Conservation (phyloP, 1,284 basidiomycete genomes). For the Heterobasidion parviporum region DNA sequence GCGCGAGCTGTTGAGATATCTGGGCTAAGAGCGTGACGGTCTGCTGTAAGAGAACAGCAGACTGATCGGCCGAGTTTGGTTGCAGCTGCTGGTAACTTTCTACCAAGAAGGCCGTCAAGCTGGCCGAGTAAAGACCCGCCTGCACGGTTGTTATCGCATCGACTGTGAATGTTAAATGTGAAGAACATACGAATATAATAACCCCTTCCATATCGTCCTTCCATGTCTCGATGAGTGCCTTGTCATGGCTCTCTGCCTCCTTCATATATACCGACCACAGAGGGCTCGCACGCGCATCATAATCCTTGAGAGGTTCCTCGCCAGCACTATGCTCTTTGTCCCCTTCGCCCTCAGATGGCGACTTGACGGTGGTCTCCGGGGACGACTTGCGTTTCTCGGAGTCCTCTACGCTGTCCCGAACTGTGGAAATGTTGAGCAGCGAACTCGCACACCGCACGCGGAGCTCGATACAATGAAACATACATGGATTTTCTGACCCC, state of each 20-base stretch:
- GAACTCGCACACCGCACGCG: background rate
- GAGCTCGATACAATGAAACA: background rate
- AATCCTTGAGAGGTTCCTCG: constrained; percentile 10
- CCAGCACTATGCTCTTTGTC: background rate
- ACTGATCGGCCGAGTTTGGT: background rate
- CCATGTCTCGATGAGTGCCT: background rate
- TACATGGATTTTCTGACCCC: background rate
- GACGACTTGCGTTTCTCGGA: background rate
- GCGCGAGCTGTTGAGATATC: constrained; percentile 7
- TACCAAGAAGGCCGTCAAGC: constrained; percentile 9
- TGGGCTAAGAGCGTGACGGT: constrained; percentile 1
- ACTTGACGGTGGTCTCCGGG: background rate
- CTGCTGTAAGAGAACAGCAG: background rate
- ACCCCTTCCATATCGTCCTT: constrained; percentile 7
- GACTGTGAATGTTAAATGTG: background rate
- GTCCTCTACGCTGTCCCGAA: background rate
- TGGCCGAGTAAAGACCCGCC: constrained; percentile 12
- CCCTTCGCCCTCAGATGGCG: background rate
- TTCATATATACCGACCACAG: constrained; percentile 8
- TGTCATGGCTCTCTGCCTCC: constrained; percentile 2
- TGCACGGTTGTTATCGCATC: background rate
- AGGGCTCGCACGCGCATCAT: constrained; percentile 7
- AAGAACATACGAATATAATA: constrained; percentile 6
- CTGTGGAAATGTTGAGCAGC: background rate
- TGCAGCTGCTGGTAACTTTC: constrained; percentile 8